A percentile compares a stretch with the other conserved stretches of the same genome.
phyloP scores from a whole-genome alignment of 768 basidiomycete genomes.

The Phylloporus rhodoxanthus region DNA sequence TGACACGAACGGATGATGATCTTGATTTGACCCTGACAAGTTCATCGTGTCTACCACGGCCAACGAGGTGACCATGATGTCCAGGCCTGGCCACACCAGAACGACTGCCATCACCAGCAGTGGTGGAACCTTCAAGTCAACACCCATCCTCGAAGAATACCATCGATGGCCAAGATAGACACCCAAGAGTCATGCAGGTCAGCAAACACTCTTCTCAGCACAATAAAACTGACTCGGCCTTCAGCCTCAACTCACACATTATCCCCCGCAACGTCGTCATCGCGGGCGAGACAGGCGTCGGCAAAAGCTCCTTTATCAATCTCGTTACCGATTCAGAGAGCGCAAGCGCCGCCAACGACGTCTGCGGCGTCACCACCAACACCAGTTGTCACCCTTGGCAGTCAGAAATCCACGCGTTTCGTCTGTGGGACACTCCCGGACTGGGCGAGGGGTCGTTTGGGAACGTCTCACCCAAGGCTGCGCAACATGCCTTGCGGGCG shows the following conservation, averaged over 20 bases:
- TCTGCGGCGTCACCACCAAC: constrained; percentile 18
- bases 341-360: constrained; percentile 19
- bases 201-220: neutral
- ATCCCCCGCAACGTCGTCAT: constrained; percentile 19
- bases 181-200: constrained; percentile 9
- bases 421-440: constrained; percentile 23
- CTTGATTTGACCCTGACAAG: no score
- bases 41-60: neutral
- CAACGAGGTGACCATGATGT: constrained; percentile 6
- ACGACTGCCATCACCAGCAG: neutral
- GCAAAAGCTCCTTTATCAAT: constrained; percentile 25
- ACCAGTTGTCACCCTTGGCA: constrained; percentile 14
- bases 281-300: constrained; percentile 23
- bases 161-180: constrained; percentile 7
- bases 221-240: neutral
- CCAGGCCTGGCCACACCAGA: neutral
- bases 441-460: constrained; percentile 20
- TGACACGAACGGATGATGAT: no score
- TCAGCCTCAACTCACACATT: constrained; percentile 2
- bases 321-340: constrained; percentile 14
- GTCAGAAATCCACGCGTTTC: constrained; percentile 17
- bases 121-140: neutral
- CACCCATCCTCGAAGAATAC: neutral
- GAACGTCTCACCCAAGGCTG: constrained; percentile 18
- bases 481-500: constrained; percentile 14